Percentiles rank a stretch among this genome's conserved stretches.
These are phyloP conservation scores for Acacia crassicarpa DNA, from an alignment of 306 rosid genomes.

Conservation along the genomic window DNA sequence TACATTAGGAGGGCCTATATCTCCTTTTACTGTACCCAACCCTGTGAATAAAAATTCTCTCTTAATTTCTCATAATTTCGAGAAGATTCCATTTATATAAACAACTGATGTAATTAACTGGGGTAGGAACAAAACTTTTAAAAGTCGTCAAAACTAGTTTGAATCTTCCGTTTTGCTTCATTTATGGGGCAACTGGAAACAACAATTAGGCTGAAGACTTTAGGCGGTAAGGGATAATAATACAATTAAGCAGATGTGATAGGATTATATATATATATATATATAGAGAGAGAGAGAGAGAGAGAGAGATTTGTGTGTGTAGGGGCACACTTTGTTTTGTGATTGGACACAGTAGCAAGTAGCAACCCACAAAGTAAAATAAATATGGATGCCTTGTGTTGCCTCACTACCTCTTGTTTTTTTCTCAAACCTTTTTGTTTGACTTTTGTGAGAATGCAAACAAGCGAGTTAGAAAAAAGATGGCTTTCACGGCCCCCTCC, in stretches of 20 bases:
- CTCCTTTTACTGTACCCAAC: no score
- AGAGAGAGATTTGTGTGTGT: not conserved
- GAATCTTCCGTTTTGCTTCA: conserved; percentile 27
- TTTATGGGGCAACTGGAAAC: conserved; percentile 25
- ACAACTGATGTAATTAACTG: conserved; percentile 5
- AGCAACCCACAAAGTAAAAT: conserved; percentile 15
- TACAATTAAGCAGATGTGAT: conserved; percentile 3
- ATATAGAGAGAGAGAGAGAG: no score
- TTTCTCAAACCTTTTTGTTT: conserved; percentile 28
- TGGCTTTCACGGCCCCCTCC: conserved; percentile 28
- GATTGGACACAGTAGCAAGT: conserved; percentile 4
- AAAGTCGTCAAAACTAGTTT: conserved; percentile 22
- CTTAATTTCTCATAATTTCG: conserved; percentile 7
- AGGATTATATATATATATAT: not conserved
- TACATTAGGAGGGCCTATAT: no score
- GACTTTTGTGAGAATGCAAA: conserved; percentile 34
- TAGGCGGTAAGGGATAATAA: conserved; percentile 17
- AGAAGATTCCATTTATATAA: no score
- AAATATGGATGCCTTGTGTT: conserved; percentile 19
- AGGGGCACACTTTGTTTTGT: conserved; percentile 24
- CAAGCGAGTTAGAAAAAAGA: conserved; percentile 14
- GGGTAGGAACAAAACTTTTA: conserved; percentile 35
- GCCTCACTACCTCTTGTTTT: not conserved
- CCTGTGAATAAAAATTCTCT: not conserved
- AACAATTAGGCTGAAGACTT: conserved; percentile 33